phyloP scores from a whole-genome alignment of 805 yeast genomes.

The Saturnispora serradocipensis region DNA sequence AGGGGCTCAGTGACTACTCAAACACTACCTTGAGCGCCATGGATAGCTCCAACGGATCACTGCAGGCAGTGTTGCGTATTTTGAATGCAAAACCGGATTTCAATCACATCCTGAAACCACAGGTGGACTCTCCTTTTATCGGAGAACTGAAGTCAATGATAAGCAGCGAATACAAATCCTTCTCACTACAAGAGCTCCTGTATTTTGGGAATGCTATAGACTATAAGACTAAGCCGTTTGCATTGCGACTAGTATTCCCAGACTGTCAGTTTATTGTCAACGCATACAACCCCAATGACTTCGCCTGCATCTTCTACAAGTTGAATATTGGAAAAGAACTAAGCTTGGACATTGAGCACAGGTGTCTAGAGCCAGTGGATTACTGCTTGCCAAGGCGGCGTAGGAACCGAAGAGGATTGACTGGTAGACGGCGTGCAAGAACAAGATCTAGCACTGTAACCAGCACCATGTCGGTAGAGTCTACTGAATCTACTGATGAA shows the following conservation, averaged over 20 bases:
- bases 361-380: slow-evolving; percentile 21
- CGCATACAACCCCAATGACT: slow-evolving; percentile 22
- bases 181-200: slow-evolving; percentile 25
- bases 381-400: slow-evolving; percentile 25
- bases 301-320: slow-evolving; percentile 24
- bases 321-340: slow-evolving; percentile 26
- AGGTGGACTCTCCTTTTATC: not conserved
- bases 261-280: slow-evolving; percentile 21
- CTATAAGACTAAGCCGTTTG: slow-evolving; percentile 22
- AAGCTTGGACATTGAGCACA: slow-evolving; percentile 25
- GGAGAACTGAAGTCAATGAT: not conserved
- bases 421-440: slow-evolving; percentile 4
- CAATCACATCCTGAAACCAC: not conserved
- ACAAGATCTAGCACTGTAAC: slow-evolving; percentile 4
- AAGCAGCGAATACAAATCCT: slow-evolving; percentile 11
- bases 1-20: not conserved
- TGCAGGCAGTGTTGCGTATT: not conserved
- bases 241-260: slow-evolving; percentile 24
- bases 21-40: not conserved
- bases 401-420: slow-evolving; percentile 2
- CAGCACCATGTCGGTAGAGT: slow-evolving; percentile 3
- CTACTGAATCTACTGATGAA: not conserved
- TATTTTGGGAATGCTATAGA: slow-evolving; percentile 28
- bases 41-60: not conserved
- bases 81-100: slow-evolving; percentile 12